A percentile compares a stretch with the other conserved stretches of the same genome.
These are phyloP conservation scores for Torrubiellomyces zombiae DNA, from an alignment of 2,329 filamentous ascomycete species.

Conservation along the genomic window DNA sequence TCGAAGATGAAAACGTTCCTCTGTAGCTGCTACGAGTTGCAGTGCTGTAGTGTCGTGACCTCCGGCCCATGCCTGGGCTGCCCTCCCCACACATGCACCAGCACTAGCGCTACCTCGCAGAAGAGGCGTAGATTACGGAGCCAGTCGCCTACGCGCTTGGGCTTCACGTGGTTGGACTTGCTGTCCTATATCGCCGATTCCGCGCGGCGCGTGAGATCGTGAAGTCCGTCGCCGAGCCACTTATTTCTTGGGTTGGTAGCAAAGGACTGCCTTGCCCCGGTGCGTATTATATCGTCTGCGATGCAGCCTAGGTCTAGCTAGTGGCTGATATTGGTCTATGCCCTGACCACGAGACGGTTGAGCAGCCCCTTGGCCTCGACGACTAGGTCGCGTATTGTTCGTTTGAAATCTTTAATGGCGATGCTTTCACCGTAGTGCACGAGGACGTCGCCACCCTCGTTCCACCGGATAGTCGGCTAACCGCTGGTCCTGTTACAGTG, in stretches of 20 bases:
- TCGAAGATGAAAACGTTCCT: slow-evolving; percentile 4
- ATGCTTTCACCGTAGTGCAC: neutral
- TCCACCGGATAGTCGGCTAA: slow-evolving; percentile 1
- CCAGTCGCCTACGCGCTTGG: neutral
- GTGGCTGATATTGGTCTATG: neutral
- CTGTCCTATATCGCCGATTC: slow-evolving; percentile 1
- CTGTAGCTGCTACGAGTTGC: slow-evolving; percentile 4
- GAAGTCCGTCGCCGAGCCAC: slow-evolving; percentile 3
- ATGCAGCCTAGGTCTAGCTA: neutral
- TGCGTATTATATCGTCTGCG: neutral
- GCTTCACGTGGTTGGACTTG: slow-evolving; percentile 1
- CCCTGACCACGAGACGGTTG: neutral
- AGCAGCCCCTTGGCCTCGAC: neutral
- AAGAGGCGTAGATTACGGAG: neutral
- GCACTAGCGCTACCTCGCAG: neutral
- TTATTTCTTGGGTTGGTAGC: slow-evolving; percentile 4
- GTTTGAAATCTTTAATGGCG: neutral
- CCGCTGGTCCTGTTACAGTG: neutral
- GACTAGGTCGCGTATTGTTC: neutral
- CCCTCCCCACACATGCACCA: slow-evolving; percentile 4
- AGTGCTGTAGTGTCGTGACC: slow-evolving; percentile 4
- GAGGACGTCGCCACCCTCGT: neutral
- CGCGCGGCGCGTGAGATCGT: neutral
- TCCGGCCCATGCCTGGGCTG: slow-evolving; percentile 4
- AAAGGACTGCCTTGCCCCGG: slow-evolving; percentile 3